Evolutionary conservation across 257 asterid species (phyloP).

Genomic region (Capsicum rhomboideum): DNA sequence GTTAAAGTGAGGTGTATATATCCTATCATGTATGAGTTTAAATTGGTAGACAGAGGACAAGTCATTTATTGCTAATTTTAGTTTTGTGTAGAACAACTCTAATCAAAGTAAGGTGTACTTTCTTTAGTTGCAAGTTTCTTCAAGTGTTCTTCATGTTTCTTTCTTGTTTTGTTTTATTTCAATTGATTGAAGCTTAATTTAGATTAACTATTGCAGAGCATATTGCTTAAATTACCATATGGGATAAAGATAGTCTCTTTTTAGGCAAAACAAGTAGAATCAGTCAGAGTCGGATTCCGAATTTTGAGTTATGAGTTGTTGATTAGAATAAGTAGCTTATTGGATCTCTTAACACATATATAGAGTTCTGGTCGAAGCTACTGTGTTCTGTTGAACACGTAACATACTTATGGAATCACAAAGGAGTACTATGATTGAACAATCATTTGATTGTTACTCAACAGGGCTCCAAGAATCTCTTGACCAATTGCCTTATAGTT

Average conservation of each 20-base stretch:
- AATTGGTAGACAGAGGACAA: background rate
- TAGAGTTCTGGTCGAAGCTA: background rate
- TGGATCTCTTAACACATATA: too few species aligned
- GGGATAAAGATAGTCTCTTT: constrained; percentile 47
- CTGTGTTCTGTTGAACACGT: background rate
- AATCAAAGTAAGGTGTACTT: background rate
- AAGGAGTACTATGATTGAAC: constrained; percentile 42
- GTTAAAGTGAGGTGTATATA: background rate
- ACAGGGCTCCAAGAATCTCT: constrained; percentile 59
- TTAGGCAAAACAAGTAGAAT: constrained; percentile 21
- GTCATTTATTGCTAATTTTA: background rate
- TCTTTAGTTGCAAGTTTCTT: background rate
- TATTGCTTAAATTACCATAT: constrained; percentile 55
- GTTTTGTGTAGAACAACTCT: background rate
- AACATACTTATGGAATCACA: constrained; percentile 51
- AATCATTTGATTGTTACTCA: constrained; percentile 64
- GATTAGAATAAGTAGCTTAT: background rate
- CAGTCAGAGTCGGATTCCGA: background rate
- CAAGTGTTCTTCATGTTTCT: constrained; percentile 4
- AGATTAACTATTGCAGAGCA: constrained; percentile 1
- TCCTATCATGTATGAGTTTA: background rate
- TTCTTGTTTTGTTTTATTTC: background rate
- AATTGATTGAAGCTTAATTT: constrained; percentile 26
- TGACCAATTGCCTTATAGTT: constrained; percentile 61
- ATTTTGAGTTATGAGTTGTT: background rate